Conservation (phyloP, 2,329 filamentous ascomycete species). For the Graphium sp. region DNA sequence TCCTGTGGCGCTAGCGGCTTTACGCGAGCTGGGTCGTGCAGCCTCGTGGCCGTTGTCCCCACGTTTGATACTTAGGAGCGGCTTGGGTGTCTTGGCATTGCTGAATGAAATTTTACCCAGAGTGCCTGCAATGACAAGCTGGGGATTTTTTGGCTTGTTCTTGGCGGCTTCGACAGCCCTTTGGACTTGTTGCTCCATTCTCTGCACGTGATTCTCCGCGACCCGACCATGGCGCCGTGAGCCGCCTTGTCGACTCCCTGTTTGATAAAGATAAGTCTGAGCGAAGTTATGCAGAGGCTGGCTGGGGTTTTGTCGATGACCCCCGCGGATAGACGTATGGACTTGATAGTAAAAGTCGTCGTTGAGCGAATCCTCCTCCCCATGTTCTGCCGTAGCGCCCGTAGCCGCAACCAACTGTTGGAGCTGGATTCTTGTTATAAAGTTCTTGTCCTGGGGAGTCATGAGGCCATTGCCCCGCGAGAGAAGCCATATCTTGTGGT, state of each 20-base stretch:
- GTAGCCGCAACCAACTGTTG: slow-evolving; percentile 91
- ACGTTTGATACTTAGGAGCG: slow-evolving; percentile 87
- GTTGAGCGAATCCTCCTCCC: slow-evolving; percentile 61
- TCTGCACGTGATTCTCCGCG: slow-evolving; percentile 92
- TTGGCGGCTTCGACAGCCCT: slow-evolving; percentile 94
- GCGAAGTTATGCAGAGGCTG: slow-evolving; percentile 93
- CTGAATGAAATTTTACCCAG: slow-evolving; percentile 97
- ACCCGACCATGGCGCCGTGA: slow-evolving; percentile 62
- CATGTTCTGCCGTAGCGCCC: slow-evolving; percentile 67
- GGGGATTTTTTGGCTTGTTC: slow-evolving; percentile 93
- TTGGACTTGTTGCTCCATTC: slow-evolving; percentile 98
- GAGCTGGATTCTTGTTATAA: slow-evolving; percentile 92
- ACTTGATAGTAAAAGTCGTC: slow-evolving; percentile 99
- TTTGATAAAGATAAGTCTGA: slow-evolving; percentile 94
- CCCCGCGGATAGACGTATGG: slow-evolving; percentile 82
- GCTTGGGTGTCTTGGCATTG: slow-evolving; percentile 94
- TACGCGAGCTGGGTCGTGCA: slow-evolving; percentile 32
- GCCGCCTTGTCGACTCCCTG: slow-evolving; percentile 64
- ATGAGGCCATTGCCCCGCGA: slow-evolving; percentile 93
- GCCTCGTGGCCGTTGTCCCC: slow-evolving; percentile 48
- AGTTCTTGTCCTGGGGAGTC: slow-evolving; percentile 99
- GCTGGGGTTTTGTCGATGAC: slow-evolving; percentile 76
- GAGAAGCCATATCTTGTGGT: slow-evolving; percentile 91
- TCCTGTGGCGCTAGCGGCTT: slow-evolving; percentile 17
- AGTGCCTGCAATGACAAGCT: slow-evolving; percentile 89